Conservation (phyloP, 2,329 filamentous ascomycete species). For the Fusarium coffeatum region DNA sequence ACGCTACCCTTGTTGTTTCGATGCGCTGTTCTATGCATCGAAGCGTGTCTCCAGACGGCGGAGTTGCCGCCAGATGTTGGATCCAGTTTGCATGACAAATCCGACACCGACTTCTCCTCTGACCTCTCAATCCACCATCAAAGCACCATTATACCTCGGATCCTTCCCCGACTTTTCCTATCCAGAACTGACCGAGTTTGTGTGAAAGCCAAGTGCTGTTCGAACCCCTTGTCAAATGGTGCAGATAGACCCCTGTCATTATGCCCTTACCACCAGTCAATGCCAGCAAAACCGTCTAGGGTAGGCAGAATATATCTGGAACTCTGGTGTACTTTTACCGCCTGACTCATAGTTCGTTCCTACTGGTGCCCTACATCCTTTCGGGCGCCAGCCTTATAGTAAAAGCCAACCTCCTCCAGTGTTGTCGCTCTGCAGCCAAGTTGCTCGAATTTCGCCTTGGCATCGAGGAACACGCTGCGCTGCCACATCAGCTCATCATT, state of each 20-base stretch:
- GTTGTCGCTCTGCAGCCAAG: conserved; percentile 72
- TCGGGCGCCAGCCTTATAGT: conserved; percentile 55
- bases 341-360: conserved; percentile 1
- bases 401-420: conserved; percentile 78
- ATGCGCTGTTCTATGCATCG: conserved; percentile 10
- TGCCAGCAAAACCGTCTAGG: background rate
- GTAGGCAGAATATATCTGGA: conserved; percentile 3
- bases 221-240: background rate
- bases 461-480: conserved; percentile 72
- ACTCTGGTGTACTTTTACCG: background rate
- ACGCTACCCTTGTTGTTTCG: conserved; percentile 9
- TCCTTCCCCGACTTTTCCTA: conserved; percentile 32
- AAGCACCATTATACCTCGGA: conserved; percentile 29
- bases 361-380: conserved; percentile 5
- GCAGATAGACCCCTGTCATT: conserved; percentile 9
- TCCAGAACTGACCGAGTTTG: conserved; percentile 7
- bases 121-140: conserved; percentile 42
- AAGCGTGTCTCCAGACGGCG: conserved; percentile 38
- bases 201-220: conserved; percentile 19
- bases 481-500: conserved; percentile 77
- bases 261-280: background rate
- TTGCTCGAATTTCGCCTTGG: conserved; percentile 77
- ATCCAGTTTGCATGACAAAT: conserved; percentile 44
- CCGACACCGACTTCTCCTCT: conserved; percentile 38
- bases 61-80: conserved; percentile 21